Conservation (phyloP, 805 yeast species). For the Starmerella sp. region DNA sequence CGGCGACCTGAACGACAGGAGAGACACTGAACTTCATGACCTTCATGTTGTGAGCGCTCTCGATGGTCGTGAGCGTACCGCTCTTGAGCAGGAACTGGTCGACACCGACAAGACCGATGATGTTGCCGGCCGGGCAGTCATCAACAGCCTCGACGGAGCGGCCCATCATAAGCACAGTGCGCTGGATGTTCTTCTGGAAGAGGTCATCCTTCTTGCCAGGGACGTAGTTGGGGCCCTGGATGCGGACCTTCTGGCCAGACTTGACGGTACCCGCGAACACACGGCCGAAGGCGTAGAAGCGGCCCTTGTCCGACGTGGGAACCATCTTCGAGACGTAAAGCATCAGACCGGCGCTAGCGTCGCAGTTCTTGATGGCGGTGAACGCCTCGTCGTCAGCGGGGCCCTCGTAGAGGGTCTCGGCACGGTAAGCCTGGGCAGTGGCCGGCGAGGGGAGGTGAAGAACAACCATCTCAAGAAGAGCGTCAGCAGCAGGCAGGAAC, state of each 20-base stretch:
- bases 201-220: slow-evolving; percentile 98
- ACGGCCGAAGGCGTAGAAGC: slow-evolving; percentile 99
- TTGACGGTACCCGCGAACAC: slow-evolving; percentile 99
- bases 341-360: slow-evolving; percentile 96
- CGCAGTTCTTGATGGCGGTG: slow-evolving; percentile 93
- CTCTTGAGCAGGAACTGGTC: slow-evolving; percentile 99
- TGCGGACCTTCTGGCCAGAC: slow-evolving; percentile 98
- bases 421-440: slow-evolving; percentile 98
- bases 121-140: slow-evolving; percentile 99
- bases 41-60: slow-evolving; percentile 97
- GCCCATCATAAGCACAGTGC: slow-evolving; percentile 99
- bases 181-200: slow-evolving; percentile 94
- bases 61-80: slow-evolving; percentile 97
- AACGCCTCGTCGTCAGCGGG: slow-evolving; percentile 80
- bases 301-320: slow-evolving; percentile 99
- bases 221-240: slow-evolving; percentile 98
- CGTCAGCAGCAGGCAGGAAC: slow-evolving; percentile 99
- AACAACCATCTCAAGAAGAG: slow-evolving; percentile 96
- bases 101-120: slow-evolving; percentile 98
- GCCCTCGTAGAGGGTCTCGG: slow-evolving; percentile 98
- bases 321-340: slow-evolving; percentile 99
- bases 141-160: slow-evolving; percentile 95
- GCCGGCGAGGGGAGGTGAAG: slow-evolving; percentile 98
- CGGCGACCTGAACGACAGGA: slow-evolving; percentile 99
- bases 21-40: slow-evolving; percentile 99